Base-by-base conservation (phyloP, 805 yeast genomes). In the Schizosaccharomyces japonicus region DNA sequence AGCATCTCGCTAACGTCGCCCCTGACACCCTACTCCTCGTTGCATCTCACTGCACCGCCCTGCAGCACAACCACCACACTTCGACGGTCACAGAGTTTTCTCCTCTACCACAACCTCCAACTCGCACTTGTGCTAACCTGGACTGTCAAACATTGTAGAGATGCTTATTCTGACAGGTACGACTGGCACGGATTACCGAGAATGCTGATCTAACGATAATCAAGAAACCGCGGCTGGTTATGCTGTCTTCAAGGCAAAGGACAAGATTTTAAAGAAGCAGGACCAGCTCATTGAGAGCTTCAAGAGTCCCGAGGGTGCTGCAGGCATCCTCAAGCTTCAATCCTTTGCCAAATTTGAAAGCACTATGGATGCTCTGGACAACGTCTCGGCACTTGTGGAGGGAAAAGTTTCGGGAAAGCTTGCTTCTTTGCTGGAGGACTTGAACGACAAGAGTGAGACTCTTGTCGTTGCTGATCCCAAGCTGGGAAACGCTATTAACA, bases 191-290 rank as follows among this genome's bases (percentile, higher is more conserved):
- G 7, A 7, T 25, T 2, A 25, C 10, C 26, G 15, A 11, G 8
- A 5, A n/a, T 13, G 10, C 4, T 23, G n/a, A 15, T 2, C 28
- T 26, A 13, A 15, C 8, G 17, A 28, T 28, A 17, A 5, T 5
- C 19, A 17, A 42, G 98, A 90, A 71, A 90, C 98, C 54, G 81
- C 98, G 53, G 98, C 98, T 48, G 98, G 98, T 61, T 90, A 90
- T 65, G 98, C 98, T 61, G 73, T 90, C 61, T 75, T 90, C 63
- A 90, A 90, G 70, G 47, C 47, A 45, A 45, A 45, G 26, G 47
- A 45, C 33, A 45, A 45, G 39, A 15, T 45, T 13, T 19, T 45
- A n/a, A 45, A 45, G 27, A 45, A 45, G 17, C 49, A 33, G 19
- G 49, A 50, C 13, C 33, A 32, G 23, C 67, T 85, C 56, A 65